Conservation (phyloP, 306 rosid genomes). For the Pyrus communis region DNA sequence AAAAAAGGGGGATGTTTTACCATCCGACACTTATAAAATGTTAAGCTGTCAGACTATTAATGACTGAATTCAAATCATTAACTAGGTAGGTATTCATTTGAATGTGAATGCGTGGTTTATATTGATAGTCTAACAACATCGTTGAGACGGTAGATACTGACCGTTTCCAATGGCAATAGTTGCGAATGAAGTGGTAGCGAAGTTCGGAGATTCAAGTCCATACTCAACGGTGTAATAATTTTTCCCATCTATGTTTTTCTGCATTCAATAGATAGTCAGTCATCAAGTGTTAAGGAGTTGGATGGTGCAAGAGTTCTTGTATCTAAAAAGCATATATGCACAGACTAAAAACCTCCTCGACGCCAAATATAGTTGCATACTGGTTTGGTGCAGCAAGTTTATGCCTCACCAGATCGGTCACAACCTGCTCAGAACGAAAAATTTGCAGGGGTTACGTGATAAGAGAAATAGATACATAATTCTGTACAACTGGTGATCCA, state of each 20-base stretch:
- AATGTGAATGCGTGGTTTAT: not conserved
- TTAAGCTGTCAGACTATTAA: not conserved
- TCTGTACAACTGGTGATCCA: not conserved
- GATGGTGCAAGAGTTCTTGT: not conserved
- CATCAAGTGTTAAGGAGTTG: not conserved
- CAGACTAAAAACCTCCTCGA: constrained; percentile 56
- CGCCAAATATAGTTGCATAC: constrained; percentile 49
- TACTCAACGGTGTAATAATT: constrained; percentile 81
- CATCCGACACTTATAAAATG: not conserved
- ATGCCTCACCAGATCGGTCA: constrained; percentile 59
- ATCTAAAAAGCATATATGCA: constrained; percentile 1
- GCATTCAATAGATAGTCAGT: constrained; percentile 24
- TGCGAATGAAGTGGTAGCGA: constrained; percentile 56
- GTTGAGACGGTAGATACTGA: constrained; percentile 11
- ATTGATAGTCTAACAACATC: not conserved
- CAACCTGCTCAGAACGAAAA: constrained; percentile 38
- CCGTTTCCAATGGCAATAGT: constrained; percentile 92
- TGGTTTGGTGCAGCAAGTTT: constrained; percentile 83
- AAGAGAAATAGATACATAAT: not conserved
- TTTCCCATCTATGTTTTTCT: constrained; percentile 68
- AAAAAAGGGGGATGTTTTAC: not conserved
- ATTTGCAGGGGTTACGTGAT: not conserved
- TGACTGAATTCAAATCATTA: too few relatives aligned
- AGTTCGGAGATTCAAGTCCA: constrained; percentile 61
- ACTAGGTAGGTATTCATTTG: not conserved